Evolutionary conservation across 495 filamentous ascomycete genomes (phyloP), one percentile per base, ranked within the genome.

Genomic region (Pseudoneurospora amorphoporcata): DNA sequence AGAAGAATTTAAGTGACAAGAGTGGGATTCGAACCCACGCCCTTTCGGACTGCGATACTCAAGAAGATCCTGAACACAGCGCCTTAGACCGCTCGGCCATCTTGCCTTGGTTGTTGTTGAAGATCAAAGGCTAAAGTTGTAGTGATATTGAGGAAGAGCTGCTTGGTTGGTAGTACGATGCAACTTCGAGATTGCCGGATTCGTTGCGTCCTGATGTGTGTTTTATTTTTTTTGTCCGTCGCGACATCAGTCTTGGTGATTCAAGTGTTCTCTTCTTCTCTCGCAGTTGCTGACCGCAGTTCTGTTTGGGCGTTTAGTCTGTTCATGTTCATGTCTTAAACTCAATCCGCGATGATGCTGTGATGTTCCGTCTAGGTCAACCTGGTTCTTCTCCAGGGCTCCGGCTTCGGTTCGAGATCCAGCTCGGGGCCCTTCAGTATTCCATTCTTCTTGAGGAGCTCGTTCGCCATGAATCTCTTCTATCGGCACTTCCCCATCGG

Each of bases 21-120:
- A 71, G 71, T 71, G 69, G 71, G 72, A 74, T 71, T 74, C 72
- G 72, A 74, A 74, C 72, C 71, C 69, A 71, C 68, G 72, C 71
- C 72, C 72, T 74, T 71, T 61, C 53, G 53, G 53, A 61, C 53
- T 61, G 53, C 53, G 53, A 61, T 14, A 29, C 12, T 61, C 53
- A 35, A 23, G 16, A 58, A 7, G 29, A 61, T 16, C 53, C 53
- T 61, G 53, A 61, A 61, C 53, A 53, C 45, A 53, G 45, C 45
- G 45, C 45, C 45, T 53, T 53, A 23, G 45, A 53, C 45, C 45
- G 45, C 45, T 53, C 45, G 45, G 45, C 45, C 45, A 53, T 53
- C 45, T 53, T 53, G 45, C 45, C 45, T 53, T 29, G 0, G 1
- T 29, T 1, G 4, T 29, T 53, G n/a, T 53, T 58, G 19, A 58